A percentile compares a stretch with the other conserved stretches of the same genome.
These are phyloP conservation scores for baker's yeast (Saccharomyces cerevisiae) DNA, from an alignment of 805 yeast genomes.

Conservation along the genomic window DNA sequence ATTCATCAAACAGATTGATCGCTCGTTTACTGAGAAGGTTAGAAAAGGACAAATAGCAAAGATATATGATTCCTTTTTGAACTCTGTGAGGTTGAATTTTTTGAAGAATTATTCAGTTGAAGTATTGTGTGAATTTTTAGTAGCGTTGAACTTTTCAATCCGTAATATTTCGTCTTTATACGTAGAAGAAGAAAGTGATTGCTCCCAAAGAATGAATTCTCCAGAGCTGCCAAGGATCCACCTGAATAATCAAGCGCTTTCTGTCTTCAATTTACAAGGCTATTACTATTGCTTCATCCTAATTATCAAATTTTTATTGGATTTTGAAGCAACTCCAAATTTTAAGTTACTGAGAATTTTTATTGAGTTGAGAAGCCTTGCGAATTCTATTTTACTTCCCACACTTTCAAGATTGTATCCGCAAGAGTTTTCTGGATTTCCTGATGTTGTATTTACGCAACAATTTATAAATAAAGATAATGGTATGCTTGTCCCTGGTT, in stretches of 20 bases:
- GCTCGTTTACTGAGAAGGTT: constrained; percentile 17
- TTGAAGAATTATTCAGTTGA: constrained; percentile 23
- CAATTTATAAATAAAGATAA: neutral
- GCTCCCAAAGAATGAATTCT: neutral
- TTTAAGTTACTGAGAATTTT: constrained; percentile 27
- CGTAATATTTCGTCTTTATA: constrained; percentile 24
- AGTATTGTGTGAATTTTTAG: constrained; percentile 25
- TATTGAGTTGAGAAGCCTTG: constrained; percentile 25
- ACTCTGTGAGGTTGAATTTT: constrained; percentile 17
- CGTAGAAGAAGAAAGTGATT: constrained; percentile 9
- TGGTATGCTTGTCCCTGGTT: neutral
- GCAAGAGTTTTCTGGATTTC: constrained; percentile 16
- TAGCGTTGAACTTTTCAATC: constrained; percentile 27
- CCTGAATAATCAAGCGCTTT: constrained; percentile 15
- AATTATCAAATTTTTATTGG: constrained; percentile 25
- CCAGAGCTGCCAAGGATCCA: constrained; percentile 3
- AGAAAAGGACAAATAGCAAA: constrained; percentile 19
- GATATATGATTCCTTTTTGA: constrained; percentile 18
- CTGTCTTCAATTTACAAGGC: constrained; percentile 27
- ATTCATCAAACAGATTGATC: constrained; percentile 20
- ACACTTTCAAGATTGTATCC: constrained; percentile 18
- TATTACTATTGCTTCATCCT: constrained; percentile 25
- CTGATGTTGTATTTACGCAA: constrained; percentile 7
- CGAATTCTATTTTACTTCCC: constrained; percentile 22
- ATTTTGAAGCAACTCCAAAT: constrained; percentile 30